phyloP scores from a whole-genome alignment of 441 rosid species.

The Erodium trifolium region DNA sequence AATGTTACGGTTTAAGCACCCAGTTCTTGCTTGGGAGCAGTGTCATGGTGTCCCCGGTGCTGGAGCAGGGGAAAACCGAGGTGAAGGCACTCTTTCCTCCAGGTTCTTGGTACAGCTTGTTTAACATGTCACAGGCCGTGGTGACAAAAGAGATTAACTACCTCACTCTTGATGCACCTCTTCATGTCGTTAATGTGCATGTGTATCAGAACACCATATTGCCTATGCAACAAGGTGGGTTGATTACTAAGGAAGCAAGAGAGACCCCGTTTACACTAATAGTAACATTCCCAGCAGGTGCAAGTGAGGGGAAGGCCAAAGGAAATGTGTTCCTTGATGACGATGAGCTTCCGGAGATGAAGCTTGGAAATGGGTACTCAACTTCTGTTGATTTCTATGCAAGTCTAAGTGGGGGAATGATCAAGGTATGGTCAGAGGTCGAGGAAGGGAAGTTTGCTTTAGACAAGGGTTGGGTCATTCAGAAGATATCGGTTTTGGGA shows the following conservation, averaged over 20 bases:
- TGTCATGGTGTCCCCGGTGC: slow-evolving; percentile 89
- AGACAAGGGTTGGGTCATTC: slow-evolving; percentile 60
- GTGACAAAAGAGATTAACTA: slow-evolving; percentile 42
- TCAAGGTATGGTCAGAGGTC: slow-evolving; percentile 79
- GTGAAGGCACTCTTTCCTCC: slow-evolving; percentile 85
- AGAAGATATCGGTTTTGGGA: slow-evolving; percentile 63
- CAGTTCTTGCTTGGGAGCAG: slow-evolving; percentile 86
- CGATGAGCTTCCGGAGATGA: slow-evolving; percentile 88
- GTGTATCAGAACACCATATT: slow-evolving; percentile 65
- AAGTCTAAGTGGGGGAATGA: slow-evolving; percentile 39
- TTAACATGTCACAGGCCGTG: slow-evolving; percentile 55
- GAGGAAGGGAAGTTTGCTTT: slow-evolving; percentile 65
- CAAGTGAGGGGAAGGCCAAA: slow-evolving; percentile 45
- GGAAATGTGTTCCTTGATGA: slow-evolving; percentile 67
- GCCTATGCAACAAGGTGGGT: slow-evolving; percentile 90
- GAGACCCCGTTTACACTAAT: slow-evolving; percentile 66
- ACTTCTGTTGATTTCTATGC: slow-evolving; percentile 57
- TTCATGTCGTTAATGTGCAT: slow-evolving; percentile 75
- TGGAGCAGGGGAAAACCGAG: slow-evolving; percentile 57
- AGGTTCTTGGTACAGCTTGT: slow-evolving; percentile 81
- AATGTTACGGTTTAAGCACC: slow-evolving; percentile 66
- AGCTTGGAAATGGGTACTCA: slow-evolving; percentile 58
- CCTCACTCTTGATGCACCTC: slow-evolving; percentile 62
- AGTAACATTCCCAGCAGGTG: slow-evolving; percentile 67
- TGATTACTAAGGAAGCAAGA: slow-evolving; percentile 71